These are phyloP conservation scores for Quercus bicolor DNA, from an alignment of 306 rosid species.

Conservation along the genomic window DNA sequence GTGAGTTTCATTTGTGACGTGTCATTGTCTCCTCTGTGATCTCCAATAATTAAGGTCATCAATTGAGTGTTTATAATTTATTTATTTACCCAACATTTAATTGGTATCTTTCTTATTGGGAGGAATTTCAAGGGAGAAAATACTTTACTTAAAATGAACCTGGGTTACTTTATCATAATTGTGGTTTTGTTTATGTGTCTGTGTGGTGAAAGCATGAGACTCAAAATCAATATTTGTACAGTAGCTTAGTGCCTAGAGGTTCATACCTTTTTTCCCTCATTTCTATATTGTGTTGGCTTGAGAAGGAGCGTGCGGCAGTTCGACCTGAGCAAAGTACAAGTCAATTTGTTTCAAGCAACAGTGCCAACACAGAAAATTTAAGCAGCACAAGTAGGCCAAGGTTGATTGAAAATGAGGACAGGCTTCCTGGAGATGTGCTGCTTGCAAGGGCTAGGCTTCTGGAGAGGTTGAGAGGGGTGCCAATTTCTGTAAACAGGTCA, in stretches of 20 bases:
- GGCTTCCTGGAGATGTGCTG: slow-evolving; percentile 72
- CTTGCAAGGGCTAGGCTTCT: slow-evolving; percentile 84
- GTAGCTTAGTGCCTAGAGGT: not conserved
- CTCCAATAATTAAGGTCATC: too few species aligned
- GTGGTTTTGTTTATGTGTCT: not conserved
- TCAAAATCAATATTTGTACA: not conserved
- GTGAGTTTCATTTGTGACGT: too few species aligned
- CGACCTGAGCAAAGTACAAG: slow-evolving; percentile 37
- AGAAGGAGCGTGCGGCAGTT: slow-evolving; percentile 46
- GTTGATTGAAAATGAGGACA: slow-evolving; percentile 36
- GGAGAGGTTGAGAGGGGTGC: slow-evolving; percentile 78
- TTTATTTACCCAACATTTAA: too few species aligned
- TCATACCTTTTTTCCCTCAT: not conserved
- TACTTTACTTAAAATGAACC: not conserved
- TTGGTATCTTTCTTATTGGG: too few species aligned
- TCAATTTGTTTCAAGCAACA: slow-evolving; percentile 26
- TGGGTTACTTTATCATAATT: not conserved
- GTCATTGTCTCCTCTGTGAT: too few species aligned
- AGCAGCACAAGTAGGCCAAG: slow-evolving; percentile 28
- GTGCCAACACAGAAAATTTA: slow-evolving; percentile 34
- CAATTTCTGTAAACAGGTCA: slow-evolving; percentile 58
- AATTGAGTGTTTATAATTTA: too few species aligned
- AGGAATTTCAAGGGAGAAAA: too few species aligned
- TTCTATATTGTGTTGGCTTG: slow-evolving; percentile 8
- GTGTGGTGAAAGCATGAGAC: not conserved